Evolutionary conservation across 129 eudicot genomes (phyloP).

Genomic region (Silybum marianum): DNA sequence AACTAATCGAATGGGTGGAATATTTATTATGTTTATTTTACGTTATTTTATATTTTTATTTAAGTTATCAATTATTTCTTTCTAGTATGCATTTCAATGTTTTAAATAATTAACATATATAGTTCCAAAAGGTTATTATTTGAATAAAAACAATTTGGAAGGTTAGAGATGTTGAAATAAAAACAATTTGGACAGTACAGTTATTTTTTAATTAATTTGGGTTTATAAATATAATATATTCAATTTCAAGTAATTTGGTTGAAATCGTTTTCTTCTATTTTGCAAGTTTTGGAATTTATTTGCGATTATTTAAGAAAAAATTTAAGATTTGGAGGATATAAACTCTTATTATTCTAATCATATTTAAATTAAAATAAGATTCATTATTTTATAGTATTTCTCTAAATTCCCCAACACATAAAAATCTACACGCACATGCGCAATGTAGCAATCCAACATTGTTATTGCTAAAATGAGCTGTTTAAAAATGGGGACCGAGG

Average conservation of each 20-base stretch:
- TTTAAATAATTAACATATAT: no score
- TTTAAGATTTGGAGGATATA: slow-evolving; percentile 21
- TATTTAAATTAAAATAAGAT: neutral
- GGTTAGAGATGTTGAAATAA: no score
- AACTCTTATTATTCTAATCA: neutral
- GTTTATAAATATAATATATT: neutral
- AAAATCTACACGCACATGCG: slow-evolving; percentile 36
- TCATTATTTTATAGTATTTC: slow-evolving; percentile 7
- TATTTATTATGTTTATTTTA: no score
- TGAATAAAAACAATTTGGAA: no score
- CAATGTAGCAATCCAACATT: slow-evolving; percentile 35
- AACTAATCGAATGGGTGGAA: no score
- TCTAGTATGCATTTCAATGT: no score
- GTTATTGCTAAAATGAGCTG: slow-evolving; percentile 36
- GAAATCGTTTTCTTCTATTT: neutral
- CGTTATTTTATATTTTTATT: no score
- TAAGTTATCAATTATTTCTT: no score
- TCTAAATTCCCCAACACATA: slow-evolving; percentile 5
- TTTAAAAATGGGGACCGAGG: slow-evolving; percentile 31
- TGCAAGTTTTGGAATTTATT: slow-evolving; percentile 15
- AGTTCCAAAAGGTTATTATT: no score
- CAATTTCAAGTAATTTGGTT: neutral
- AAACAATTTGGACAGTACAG: no score
- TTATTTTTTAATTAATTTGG: neutral
- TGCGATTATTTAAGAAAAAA: neutral